Conservation (phyloP, 371 early-diverging fungal genomes). For the Mucor sp. region DNA sequence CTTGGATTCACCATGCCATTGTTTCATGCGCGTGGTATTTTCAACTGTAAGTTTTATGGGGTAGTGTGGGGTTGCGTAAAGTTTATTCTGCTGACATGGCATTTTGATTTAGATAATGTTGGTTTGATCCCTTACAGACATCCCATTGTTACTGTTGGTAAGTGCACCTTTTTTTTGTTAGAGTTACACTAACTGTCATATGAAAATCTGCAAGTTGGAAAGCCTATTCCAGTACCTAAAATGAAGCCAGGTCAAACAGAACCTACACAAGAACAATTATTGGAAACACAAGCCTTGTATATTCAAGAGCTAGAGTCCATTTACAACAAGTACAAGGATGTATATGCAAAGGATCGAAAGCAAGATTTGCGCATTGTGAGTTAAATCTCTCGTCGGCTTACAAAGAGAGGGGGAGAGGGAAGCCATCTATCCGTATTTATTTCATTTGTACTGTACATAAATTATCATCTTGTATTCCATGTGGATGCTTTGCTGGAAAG, state of each 20-base stretch:
- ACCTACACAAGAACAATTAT: conserved; percentile 63
- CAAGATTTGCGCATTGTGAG: conserved; percentile 35
- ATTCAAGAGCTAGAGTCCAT: conserved; percentile 59
- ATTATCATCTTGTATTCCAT: background rate
- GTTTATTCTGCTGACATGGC: background rate
- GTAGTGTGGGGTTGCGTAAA: too few species aligned
- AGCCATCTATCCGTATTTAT: background rate
- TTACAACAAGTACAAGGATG: conserved; percentile 70
- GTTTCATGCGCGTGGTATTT: conserved; percentile 69
- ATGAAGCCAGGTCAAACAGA: conserved; percentile 40
- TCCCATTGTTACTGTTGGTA: conserved; percentile 47
- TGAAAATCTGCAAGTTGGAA: conserved; percentile 48
- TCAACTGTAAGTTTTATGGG: conserved; percentile 50
- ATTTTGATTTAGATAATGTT: conserved; percentile 34
- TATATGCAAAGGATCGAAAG: conserved; percentile 60
- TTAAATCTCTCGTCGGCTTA: background rate
- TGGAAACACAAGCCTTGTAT: conserved; percentile 60
- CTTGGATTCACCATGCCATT: conserved; percentile 68
- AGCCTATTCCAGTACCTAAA: conserved; percentile 60
- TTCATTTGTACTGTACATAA: background rate
- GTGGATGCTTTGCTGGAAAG: background rate
- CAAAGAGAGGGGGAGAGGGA: too few species aligned
- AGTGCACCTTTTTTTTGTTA: background rate
- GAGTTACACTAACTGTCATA: conserved; percentile 7
- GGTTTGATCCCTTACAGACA: conserved; percentile 59